Base-by-base conservation (phyloP, 805 yeast genomes). In the Metschnikowia rubicola region DNA sequence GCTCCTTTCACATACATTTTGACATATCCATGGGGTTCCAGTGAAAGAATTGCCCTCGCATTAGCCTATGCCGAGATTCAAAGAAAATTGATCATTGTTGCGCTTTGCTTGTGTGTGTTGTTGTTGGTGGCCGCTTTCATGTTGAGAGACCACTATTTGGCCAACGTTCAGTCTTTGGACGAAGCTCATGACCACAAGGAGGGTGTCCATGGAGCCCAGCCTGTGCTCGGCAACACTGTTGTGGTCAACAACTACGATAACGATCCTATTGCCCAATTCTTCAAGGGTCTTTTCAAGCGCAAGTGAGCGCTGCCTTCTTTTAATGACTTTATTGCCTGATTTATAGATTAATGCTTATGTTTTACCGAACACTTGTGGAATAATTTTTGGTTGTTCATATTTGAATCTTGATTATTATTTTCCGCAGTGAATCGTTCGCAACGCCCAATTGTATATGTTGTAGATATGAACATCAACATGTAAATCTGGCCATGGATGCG, bases 51-150 rank as follows among this genome's bases (percentile, higher is more conserved):
- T 2, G 83, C 79, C 3, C 71, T 82, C 42, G 84, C 82, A 3
- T 64, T 59, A 40, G 76, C 86, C 2, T 86, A 85, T 62, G 75
- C 75, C 47, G 67, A 80, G 47, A 74, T 81, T 41, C 91, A 85
- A 64, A 72, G 74, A 56, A 60, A 80, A 45, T 76, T 83, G 61
- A 74, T 82, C 46, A 71, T 77, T 44, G 76, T 79, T 30, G 86
- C 84, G 21, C 51, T 74, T 26, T 73, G 78, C 44, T 72, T 84
- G 59, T 73, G 80, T 61, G 72, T 77, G 43, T 80, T 84, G 17
- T 66, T 83, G 57, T 56, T 84, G 10, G 52, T 63, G 12, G 63
- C 68, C 34, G 71, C 81, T 0, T 61, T 81, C 43, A 65, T 77
- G 53, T 68, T 82, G 53, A 75, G 84, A 61, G 79, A 84, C 59